Evolutionary conservation across 495 filamentous ascomycete genomes (phyloP).

Genomic region (Melanomma pulvis-pyrius): DNA sequence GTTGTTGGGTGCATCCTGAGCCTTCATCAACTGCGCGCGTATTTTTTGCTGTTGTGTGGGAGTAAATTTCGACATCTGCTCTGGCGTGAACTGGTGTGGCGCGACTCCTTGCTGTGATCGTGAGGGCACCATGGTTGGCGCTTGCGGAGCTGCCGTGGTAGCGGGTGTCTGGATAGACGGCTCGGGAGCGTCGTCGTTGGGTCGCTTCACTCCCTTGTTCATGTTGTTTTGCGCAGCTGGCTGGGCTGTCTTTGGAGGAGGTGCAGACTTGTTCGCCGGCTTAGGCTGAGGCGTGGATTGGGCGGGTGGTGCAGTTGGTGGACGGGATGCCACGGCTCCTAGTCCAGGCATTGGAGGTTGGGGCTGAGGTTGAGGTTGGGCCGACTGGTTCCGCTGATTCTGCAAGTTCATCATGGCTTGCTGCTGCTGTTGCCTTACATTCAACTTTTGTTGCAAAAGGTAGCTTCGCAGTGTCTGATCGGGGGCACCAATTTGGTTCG

Average conservation of each 20-base stretch:
- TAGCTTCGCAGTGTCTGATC: constrained; percentile 28
- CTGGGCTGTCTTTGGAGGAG: constrained; percentile 29
- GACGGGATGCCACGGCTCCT: constrained; percentile 27
- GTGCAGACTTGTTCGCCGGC: constrained; percentile 27
- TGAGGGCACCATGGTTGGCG: constrained; percentile 43
- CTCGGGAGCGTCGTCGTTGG: constrained; percentile 66
- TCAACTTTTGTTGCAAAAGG: constrained; percentile 23
- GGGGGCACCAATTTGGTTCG: constrained; percentile 2
- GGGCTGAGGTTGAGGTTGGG: constrained; percentile 29
- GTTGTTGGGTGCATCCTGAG: constrained; percentile 35
- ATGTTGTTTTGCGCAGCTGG: constrained; percentile 23
- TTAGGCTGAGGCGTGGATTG: constrained; percentile 20
- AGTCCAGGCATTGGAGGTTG: constrained; percentile 36
- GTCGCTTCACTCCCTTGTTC: constrained; percentile 57
- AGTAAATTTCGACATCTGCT: constrained; percentile 57
- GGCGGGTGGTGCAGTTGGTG: constrained; percentile 22
- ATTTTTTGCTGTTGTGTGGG: constrained; percentile 51
- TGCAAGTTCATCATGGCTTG: constrained; percentile 27
- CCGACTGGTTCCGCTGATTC: constrained; percentile 16
- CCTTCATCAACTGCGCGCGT: constrained; percentile 32
- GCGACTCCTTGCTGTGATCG: constrained; percentile 45
- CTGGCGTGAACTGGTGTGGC: constrained; percentile 45
- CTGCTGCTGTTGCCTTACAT: constrained; percentile 40
- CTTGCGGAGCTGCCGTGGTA: constrained; percentile 42
- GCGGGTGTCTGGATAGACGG: constrained; percentile 49